Base-by-base conservation (phyloP, 2,329 filamentous ascomycete genomes). In the Davidsoniella australis region DNA sequence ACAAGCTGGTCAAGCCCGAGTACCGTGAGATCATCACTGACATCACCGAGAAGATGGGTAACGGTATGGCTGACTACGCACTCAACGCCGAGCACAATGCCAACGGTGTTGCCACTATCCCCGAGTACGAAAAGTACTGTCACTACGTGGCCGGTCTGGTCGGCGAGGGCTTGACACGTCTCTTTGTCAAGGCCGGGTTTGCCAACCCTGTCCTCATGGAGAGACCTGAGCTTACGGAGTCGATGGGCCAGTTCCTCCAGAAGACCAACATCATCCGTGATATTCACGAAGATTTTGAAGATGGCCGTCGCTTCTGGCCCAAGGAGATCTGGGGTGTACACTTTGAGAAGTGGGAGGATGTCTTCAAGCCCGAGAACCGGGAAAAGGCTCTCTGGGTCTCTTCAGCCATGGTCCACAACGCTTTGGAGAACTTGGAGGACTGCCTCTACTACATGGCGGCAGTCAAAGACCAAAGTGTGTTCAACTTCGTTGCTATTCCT, bases 191-290 rank as follows among this genome's bases (percentile, higher is more conserved):
- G 61, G 82, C 82, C 46, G 76, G 83, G 54, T 80, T 94, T 51
- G 91, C 86, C 53, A 95, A 95, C 63, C 82, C 85, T 2, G 83
- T 80, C 50, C 73, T 98, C 47, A 68, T 89, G 47, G 75, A 88
- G 55, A 78, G 85, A 47, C 79, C 83, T 33, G 71, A 85, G 54
- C 75, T 98, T 45, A 85, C 86, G 57, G 88, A 94, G 66, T 89
- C 86, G 41, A 98, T 98, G 91, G 91, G 86, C 20, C 83, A 94
- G 57, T 94, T 98, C 66, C 70, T 98, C 54, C 91, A 98, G 62
- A 94, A 98, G 71, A 94, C 87, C 56, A 98, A 98, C 71, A 95
- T 98, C 63, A 95, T 96, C 61, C 85, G 91, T 61, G 91, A 98
- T 63, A 76, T 96, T 55, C 78, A 80, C 58, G 91, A 98, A 64